Percentiles rank a stretch among this genome's conserved stretches.
phyloP scores from a whole-genome alignment of 305 asterid genomes.

The Ilex paraguariensis region DNA sequence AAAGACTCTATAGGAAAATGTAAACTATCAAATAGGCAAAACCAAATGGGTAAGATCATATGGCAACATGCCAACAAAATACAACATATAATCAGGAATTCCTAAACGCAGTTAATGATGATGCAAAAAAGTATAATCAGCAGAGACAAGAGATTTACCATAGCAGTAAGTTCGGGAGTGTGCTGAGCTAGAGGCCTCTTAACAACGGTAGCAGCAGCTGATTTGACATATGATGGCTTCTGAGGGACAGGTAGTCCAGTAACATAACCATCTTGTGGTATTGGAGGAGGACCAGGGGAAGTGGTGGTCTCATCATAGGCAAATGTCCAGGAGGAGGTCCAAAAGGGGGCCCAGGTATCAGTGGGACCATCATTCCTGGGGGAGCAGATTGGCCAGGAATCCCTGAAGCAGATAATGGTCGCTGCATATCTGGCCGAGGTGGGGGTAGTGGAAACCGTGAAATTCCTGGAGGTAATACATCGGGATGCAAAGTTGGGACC shows the following conservation, averaged over 20 bases:
- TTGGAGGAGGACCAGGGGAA: slow-evolving; percentile 99
- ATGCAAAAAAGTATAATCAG: not conserved
- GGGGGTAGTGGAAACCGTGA: slow-evolving; percentile 72
- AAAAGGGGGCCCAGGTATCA: slow-evolving; percentile 66
- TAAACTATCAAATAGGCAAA: too few relatives aligned
- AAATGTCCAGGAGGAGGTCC: slow-evolving; percentile 66
- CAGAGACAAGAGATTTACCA: slow-evolving; percentile 53
- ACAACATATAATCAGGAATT: too few relatives aligned
- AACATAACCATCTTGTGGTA: slow-evolving; percentile 43
- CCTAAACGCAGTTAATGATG: too few relatives aligned
- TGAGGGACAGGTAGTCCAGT: slow-evolving; percentile 48
- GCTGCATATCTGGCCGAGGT: slow-evolving; percentile 68
- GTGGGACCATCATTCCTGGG: slow-evolving; percentile 73
- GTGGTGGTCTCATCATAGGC: slow-evolving; percentile 90
- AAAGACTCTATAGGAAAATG: too few relatives aligned
- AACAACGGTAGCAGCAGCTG: slow-evolving; percentile 97
- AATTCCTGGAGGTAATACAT: slow-evolving; percentile 68
- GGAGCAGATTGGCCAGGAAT: slow-evolving; percentile 61
- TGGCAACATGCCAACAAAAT: too few relatives aligned
- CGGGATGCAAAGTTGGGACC: slow-evolving; percentile 50
- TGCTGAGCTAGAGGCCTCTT: slow-evolving; percentile 99
- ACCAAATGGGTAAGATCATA: too few relatives aligned
- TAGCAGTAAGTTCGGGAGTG: slow-evolving; percentile 95
- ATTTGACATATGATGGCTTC: slow-evolving; percentile 89
- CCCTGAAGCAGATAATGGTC: slow-evolving; percentile 52